Evolutionary conservation across 345 rosid genomes (phyloP).

Genomic region (Citropsis articulata): DNA sequence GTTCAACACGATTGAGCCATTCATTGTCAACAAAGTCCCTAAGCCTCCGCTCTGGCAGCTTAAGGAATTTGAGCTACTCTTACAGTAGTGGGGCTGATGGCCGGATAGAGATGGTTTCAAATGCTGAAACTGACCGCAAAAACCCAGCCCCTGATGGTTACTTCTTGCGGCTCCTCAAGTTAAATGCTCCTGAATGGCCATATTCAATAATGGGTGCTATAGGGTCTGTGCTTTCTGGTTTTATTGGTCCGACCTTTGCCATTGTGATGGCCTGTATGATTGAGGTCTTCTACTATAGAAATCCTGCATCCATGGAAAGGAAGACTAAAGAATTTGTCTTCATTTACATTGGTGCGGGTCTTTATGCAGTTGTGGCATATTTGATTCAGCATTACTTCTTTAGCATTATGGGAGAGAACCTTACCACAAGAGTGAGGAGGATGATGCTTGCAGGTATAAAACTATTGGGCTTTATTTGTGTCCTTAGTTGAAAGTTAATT

Average conservation of each 20-base stretch:
- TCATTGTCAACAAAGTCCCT: slow-evolving; percentile 92
- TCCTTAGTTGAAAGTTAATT: neutral
- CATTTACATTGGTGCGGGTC: slow-evolving; percentile 94
- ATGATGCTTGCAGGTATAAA: slow-evolving; percentile 98
- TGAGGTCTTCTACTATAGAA: slow-evolving; percentile 91
- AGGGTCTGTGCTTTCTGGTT: slow-evolving; percentile 93
- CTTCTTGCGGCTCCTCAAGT: slow-evolving; percentile 85
- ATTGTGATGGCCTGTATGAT: slow-evolving; percentile 98
- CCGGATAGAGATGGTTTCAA: slow-evolving; percentile 93
- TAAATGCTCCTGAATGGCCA: slow-evolving; percentile 98
- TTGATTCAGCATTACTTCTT: slow-evolving; percentile 99
- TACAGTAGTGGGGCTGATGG: slow-evolving; percentile 99
- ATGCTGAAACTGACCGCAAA: slow-evolving; percentile 90
- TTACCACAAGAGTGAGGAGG: slow-evolving; percentile 93
- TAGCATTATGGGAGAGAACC: slow-evolving; percentile 99
- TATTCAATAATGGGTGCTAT: slow-evolving; percentile 95
- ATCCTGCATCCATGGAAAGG: slow-evolving; percentile 86
- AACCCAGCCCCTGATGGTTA: slow-evolving; percentile 88
- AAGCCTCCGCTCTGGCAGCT: slow-evolving; percentile 93
- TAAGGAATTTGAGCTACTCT: slow-evolving; percentile 93
- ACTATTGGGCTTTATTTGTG: neutral
- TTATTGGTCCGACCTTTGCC: slow-evolving; percentile 94
- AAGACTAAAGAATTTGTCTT: slow-evolving; percentile 97
- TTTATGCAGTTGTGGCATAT: slow-evolving; percentile 92
- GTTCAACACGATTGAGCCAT: slow-evolving; percentile 85